Evolutionary conservation across 2,329 filamentous ascomycete species (phyloP).

Genomic region (Nemania sp.): DNA sequence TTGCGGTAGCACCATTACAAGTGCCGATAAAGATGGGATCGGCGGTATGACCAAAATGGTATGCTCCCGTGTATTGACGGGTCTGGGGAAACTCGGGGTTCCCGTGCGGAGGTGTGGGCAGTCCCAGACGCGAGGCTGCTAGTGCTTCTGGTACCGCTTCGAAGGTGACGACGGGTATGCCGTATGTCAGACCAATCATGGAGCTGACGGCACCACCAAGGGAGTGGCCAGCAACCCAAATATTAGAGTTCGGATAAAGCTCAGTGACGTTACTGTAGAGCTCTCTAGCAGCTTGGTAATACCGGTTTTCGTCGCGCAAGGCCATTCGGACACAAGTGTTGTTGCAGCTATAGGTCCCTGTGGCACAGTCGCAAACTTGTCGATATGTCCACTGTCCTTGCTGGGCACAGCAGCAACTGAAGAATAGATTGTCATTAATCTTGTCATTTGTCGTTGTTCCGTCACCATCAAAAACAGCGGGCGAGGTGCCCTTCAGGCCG

Average conservation of each 20-base stretch:
- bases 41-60: slow-evolving; percentile 93
- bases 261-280: slow-evolving; percentile 91
- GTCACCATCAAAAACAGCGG: slow-evolving; percentile 93
- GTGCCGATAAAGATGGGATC: slow-evolving; percentile 94
- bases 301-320: slow-evolving; percentile 80
- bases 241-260: slow-evolving; percentile 79
- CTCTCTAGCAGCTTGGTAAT: slow-evolving; percentile 87
- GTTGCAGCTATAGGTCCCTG: slow-evolving; percentile 86
- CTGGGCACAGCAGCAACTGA: slow-evolving; percentile 96
- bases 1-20: slow-evolving; percentile 87
- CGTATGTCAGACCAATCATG: slow-evolving; percentile 89
- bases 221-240: slow-evolving; percentile 93
- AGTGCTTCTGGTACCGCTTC: slow-evolving; percentile 92
- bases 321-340: slow-evolving; percentile 82
- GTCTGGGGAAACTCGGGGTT: slow-evolving; percentile 73
- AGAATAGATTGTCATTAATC: slow-evolving; percentile 95
- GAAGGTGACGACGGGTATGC: slow-evolving; percentile 87
- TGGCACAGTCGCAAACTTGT: slow-evolving; percentile 91
- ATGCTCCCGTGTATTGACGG: slow-evolving; percentile 74
- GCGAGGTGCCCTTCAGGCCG: slow-evolving; percentile 87
- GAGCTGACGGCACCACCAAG: slow-evolving; percentile 87
- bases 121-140: slow-evolving; percentile 79
- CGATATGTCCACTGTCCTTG: slow-evolving; percentile 89
- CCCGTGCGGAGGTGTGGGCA: slow-evolving; percentile 81
- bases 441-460: slow-evolving; percentile 98